These are phyloP conservation scores for Haplosporangium sp. DNA, from an alignment of 371 early-diverging fungal species.

Conservation along the genomic window DNA sequence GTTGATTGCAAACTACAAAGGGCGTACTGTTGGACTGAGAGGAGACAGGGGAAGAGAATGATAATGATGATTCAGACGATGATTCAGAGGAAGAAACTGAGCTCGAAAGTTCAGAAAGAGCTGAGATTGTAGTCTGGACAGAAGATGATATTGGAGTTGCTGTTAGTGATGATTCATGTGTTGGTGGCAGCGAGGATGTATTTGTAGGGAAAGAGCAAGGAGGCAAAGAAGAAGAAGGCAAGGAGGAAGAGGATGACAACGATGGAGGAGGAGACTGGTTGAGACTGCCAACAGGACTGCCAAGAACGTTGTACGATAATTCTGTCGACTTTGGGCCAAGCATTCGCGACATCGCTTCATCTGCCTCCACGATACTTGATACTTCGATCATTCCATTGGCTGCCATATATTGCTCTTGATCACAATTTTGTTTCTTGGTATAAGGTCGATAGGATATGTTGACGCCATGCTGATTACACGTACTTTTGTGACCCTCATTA, in stretches of 20 bases:
- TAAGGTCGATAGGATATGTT: background rate
- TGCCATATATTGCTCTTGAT: background rate
- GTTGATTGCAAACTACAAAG: background rate
- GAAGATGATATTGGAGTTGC: background rate
- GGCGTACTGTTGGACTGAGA: background rate
- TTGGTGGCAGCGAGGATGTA: background rate
- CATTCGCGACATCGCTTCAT: background rate
- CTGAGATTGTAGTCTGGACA: background rate
- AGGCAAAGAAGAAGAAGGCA: slow-evolving; percentile 1
- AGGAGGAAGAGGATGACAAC: background rate
- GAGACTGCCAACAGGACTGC: background rate
- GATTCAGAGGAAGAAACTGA: slow-evolving; percentile 9
- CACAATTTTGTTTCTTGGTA: slow-evolving; percentile 9
- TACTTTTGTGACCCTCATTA: background rate
- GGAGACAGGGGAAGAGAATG: slow-evolving; percentile 12
- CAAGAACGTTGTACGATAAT: background rate
- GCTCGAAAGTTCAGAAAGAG: slow-evolving; percentile 4
- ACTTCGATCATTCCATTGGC: background rate
- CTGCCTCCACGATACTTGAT: slow-evolving; percentile 3
- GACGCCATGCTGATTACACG: background rate
- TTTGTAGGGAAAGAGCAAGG: background rate
- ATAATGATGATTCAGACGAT: background rate
- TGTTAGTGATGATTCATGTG: background rate
- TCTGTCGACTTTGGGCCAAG: slow-evolving; percentile 18
- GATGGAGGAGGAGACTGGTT: background rate